phyloP scores from a whole-genome alignment of 768 basidiomycete species.

The Clathrus columnatus region DNA sequence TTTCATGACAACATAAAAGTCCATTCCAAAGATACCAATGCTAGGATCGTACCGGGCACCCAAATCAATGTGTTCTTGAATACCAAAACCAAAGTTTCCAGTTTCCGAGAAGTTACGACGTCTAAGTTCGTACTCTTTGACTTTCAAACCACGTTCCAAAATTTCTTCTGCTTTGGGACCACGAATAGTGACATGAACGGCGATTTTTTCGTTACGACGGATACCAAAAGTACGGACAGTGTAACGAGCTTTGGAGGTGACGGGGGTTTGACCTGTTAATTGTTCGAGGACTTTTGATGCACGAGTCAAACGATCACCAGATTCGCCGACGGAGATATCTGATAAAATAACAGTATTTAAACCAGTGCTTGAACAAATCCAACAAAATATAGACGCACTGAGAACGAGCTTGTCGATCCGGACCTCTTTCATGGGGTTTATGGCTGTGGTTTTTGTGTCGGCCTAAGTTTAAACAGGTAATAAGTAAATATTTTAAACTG shows the following conservation, averaged over 20 bases:
- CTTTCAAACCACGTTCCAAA: constrained; percentile 96
- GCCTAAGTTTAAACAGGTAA: constrained; percentile 39
- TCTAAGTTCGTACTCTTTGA: constrained; percentile 98
- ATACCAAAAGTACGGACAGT: constrained; percentile 98
- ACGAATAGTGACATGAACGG: constrained; percentile 96
- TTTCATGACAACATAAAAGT: constrained; percentile 98
- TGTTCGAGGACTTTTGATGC: constrained; percentile 99
- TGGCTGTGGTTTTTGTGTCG: constrained; percentile 80
- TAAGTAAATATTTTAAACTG: neutral
- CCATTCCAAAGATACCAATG: constrained; percentile 99
- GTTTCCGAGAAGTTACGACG: constrained; percentile 98
- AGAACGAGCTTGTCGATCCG: constrained; percentile 98
- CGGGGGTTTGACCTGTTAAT: constrained; percentile 97
- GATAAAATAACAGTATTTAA: constrained; percentile 9
- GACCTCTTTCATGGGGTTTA: constrained; percentile 94
- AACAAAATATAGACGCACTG: constrained; percentile 57
- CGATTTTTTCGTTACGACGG: constrained; percentile 99
- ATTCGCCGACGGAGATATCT: constrained; percentile 99
- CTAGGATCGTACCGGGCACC: constrained; percentile 97
- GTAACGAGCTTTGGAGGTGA: constrained; percentile 99
- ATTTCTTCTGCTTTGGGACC: constrained; percentile 99
- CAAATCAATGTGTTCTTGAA: constrained; percentile 98
- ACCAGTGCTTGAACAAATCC: constrained; percentile 12
- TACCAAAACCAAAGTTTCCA: constrained; percentile 99
- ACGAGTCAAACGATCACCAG: constrained; percentile 96